Base-by-base conservation (phyloP, 139 green algal genomes). In the Mesotaenium endlicherianum region DNA sequence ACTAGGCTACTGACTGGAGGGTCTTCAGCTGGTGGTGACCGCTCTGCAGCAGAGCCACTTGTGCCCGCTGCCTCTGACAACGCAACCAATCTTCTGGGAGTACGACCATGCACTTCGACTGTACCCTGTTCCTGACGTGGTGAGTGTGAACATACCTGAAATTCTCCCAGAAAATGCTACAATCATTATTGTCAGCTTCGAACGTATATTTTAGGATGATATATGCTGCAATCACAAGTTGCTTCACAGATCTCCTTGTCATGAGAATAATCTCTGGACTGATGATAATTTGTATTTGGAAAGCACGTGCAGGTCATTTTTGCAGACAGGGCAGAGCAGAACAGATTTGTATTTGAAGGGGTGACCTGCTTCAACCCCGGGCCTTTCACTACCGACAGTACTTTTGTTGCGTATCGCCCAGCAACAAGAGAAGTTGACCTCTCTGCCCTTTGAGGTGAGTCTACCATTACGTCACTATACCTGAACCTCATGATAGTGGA, bases 21-120 rank as follows among this genome's bases (percentile, higher is more conserved):
- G 91, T 76, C 71, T 90, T 38, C 92, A 97, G 72, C 67, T 96
- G 20, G 86, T 88, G 8, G 86, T 90, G 40, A 98, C 95, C 42
- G 72, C 98, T 57, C 88, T 98, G 85, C 94, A 98, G 91, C 94
- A 98, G 88, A 87, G 74, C 11, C 93, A 97, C 88, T 90, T 98
- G 76, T 94, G 92, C 80, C 95, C 95, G 0, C 83, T 98, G 59
- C 95, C 95, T 0, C 85, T 98, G 50, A 89, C 92, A 36, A 85
- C 81, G 16, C 93, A 97, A 88, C 93, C 94, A 0, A 82, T 96
- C 20, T 92, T 92, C 80, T 95, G 92, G 91, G 76, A 96, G 81
- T 84, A 91, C 53, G 94, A 97, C 89, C 89, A 94, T 45, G 92
- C 93, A 0, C 85, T 98, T 84, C 85, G 75, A 1, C 90, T 97